Percentiles rank a stretch among this genome's conserved stretches.
Conservation (phyloP, 1,284 basidiomycete species). For the Thelephora terrestris region DNA sequence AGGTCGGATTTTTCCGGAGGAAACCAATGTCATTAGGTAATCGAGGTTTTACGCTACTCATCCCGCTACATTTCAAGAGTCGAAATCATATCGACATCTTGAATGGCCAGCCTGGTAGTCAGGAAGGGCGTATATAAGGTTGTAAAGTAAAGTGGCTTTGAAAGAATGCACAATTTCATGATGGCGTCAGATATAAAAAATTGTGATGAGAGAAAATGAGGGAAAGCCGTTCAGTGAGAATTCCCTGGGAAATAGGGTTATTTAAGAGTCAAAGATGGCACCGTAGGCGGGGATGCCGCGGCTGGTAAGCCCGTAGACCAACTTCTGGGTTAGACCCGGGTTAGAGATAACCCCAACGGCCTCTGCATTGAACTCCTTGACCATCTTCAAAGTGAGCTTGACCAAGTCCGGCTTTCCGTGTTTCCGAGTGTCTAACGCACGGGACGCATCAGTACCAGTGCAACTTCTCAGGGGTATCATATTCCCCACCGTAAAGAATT, state of each 20-base stretch:
- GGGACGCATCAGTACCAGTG: not conserved
- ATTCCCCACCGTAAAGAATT: constrained; percentile 40
- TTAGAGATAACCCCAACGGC: constrained; percentile 55
- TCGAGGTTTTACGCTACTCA: no score
- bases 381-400: constrained; percentile 44
- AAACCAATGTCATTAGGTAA: no score
- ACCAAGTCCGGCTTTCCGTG: constrained; percentile 57
- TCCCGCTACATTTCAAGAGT: no score
- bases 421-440: constrained; percentile 39
- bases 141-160: no score
- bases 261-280: constrained; percentile 43
- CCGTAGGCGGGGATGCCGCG: constrained; percentile 52
- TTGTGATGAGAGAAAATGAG: no score
- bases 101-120: no score
- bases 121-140: no score
- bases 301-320: constrained; percentile 51
- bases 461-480: not conserved
- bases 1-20: no score
- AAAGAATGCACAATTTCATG: no score
- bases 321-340: constrained; percentile 47
- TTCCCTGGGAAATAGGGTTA: not conserved
- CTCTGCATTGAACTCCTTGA: constrained; percentile 50
- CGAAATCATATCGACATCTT: no score
- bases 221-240: not conserved
- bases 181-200: no score